These are phyloP conservation scores for Leptosphaerulina australis DNA, from an alignment of 2,329 filamentous ascomycete genomes.

Conservation along the genomic window DNA sequence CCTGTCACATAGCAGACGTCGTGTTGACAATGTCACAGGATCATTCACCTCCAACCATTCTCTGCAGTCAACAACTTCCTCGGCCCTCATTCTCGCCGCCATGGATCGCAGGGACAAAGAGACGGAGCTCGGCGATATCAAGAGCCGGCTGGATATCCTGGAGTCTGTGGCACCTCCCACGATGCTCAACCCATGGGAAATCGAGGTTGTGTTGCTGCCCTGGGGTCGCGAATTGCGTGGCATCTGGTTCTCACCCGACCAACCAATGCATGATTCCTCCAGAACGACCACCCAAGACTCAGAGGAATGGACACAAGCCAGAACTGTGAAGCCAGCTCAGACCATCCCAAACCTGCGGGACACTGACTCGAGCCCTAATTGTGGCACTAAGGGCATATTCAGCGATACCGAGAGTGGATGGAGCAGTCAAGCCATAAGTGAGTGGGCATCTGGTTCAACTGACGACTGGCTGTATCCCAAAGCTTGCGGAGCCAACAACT, in stretches of 20 bases:
- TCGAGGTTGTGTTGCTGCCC: slow-evolving; percentile 77
- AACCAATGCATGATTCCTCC: slow-evolving; percentile 46
- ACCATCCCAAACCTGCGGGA: slow-evolving; percentile 18
- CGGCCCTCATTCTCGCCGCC: slow-evolving; percentile 43
- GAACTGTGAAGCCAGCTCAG: slow-evolving; percentile 22
- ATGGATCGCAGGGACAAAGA: slow-evolving; percentile 50
- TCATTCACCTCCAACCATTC: slow-evolving; percentile 53
- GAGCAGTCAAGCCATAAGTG: slow-evolving; percentile 56
- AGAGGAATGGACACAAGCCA: slow-evolving; percentile 56
- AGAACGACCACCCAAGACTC: slow-evolving; percentile 49
- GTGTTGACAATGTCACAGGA: slow-evolving; percentile 39
- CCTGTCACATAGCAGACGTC: slow-evolving; percentile 34
- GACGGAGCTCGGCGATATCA: slow-evolving; percentile 55
- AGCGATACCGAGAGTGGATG: slow-evolving; percentile 53
- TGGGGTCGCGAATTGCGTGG: slow-evolving; percentile 64
- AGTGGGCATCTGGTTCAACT: slow-evolving; percentile 54
- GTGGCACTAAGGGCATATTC: slow-evolving; percentile 23
- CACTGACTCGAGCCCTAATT: slow-evolving; percentile 35
- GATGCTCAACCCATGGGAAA: slow-evolving; percentile 68
- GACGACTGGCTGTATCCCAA: slow-evolving; percentile 70
- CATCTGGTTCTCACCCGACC: slow-evolving; percentile 58
- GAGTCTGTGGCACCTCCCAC: slow-evolving; percentile 67
- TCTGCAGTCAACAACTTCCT: slow-evolving; percentile 47
- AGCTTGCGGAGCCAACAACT: slow-evolving; percentile 67
- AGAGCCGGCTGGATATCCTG: slow-evolving; percentile 58